Base-by-base conservation (phyloP, 495 filamentous ascomycete species). In the Penicillium manginii region DNA sequence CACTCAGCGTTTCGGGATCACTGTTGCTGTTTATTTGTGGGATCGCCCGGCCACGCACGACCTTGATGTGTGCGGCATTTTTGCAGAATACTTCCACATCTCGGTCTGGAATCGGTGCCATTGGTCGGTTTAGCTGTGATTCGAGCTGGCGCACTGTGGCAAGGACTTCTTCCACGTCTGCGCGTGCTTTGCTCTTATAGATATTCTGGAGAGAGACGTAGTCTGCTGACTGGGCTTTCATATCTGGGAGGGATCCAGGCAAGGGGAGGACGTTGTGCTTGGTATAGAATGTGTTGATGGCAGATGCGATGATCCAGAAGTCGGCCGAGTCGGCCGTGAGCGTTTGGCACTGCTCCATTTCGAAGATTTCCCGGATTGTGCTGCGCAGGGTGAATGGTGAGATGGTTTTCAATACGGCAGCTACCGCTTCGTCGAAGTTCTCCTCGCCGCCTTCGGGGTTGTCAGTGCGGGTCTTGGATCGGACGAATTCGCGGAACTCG, bases 41-140 rank as follows among this genome's bases (percentile, higher is more conserved):
- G 21, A 91, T 74, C 1, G 79, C 72, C 2, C 84, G 74, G 18
- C 87, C 88, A 19, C 84, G 83, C 35, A 98, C 88, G 37, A 96
- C 81, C 74, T 94, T 94, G 64, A 98, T 90, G 68, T 93, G 93
- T 54, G 91, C 91, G 50, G 96, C 91, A 57, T 94, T 92, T 75
- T 96, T 97, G 83, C 94, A 97, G 73, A 97, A 99, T 21, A 88
- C 82, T 60, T 96, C 92, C 49, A 99, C 87, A 65, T 96, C 92
- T 52, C 85, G 85, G 46, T 87, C 83, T 42, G 86, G 77, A 52
- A 97, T 81, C 11, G 72, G 60, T 8, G 75, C 61, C 48, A 80
- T 73, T 21, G 64, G 66, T 48, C 68, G 51, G 31, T 82, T 82
- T 11, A 83, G 64, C 48, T 80, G 76, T 23, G 81, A 65, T 59